Evolutionary conservation across 2,329 filamentous ascomycete species (phyloP), one percentile per base, ranked within the genome.

Genomic region (Fusarium nelsonii): DNA sequence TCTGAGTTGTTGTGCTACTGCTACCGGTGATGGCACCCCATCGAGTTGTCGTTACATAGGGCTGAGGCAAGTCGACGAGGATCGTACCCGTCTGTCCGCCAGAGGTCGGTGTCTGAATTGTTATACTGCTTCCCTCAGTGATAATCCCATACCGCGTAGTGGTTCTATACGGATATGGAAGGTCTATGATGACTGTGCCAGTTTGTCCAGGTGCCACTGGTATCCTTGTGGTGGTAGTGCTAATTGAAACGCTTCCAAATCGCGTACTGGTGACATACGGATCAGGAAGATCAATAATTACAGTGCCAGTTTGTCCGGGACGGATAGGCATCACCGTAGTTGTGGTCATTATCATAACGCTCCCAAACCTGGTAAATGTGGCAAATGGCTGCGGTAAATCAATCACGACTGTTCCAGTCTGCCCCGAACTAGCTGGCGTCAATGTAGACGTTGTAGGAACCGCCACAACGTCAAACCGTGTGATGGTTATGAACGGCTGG

Each of bases 391-490:
- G 55, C 2, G 54, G 58, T 1, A 51, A 12, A 6, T 55, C 59
- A n/a, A 63, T 16, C 3, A 63, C 7, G 8, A 61, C 37, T 2
- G 56, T 63, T 4, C 56, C 56, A 1, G 56, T 63, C 8, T 61
- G 36, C 2, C 59, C 59, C 16, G 46, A 30, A 12, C 20, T 20
- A 12, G 46, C 26, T 7, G 59, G 56, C 2, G 18, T 9, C 1
- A 61, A 12, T 11, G 50, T 54, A 3, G 46, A 46, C 3, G 59
- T 61, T 7, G 30, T 48, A 15, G 46, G n/a, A 6, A 16, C 18
- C 4, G 46, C 40, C 3, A 39, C 36, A 6, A 40, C 37, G 0
- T 46, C 56, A 15, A 46, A 63, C 6, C 36, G 30, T 2, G 59
- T 61, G 3, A 26, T 20, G 4, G 58, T 62, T 12, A 30, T 30